Evolutionary conservation across 2,329 filamentous ascomycete genomes (phyloP).

Genomic region (Ceratocystis harringtonii): DNA sequence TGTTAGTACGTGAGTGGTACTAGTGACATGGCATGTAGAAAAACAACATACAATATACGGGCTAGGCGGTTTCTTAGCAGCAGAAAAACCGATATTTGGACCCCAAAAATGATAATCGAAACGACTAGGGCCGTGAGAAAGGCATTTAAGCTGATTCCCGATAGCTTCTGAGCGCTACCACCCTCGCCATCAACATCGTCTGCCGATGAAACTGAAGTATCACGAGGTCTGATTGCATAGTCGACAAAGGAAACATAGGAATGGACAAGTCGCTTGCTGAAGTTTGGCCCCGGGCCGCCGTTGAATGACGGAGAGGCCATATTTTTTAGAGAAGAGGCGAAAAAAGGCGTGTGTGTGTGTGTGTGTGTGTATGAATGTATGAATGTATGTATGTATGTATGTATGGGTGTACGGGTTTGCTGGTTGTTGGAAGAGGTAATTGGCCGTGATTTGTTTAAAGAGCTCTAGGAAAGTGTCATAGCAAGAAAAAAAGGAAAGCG

Average conservation of each 20-base stretch:
- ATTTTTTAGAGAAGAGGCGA: background rate
- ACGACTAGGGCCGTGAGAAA: conserved; percentile 52
- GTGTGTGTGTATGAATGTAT: background rate
- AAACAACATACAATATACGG: conserved; percentile 57
- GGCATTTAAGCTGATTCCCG: conserved; percentile 34
- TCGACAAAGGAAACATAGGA: conserved; percentile 8
- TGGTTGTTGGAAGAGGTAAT: background rate
- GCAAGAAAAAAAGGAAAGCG: background rate
- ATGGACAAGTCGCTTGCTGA: background rate
- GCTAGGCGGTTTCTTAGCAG: conserved; percentile 63
- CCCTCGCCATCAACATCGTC: conserved; percentile 9
- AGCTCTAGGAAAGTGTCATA: background rate
- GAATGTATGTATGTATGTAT: background rate
- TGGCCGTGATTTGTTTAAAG: background rate
- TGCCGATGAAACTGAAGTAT: conserved; percentile 2
- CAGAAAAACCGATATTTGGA: conserved; percentile 56
- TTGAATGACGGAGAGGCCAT: background rate
- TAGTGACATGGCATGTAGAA: conserved; percentile 6
- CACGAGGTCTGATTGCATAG: conserved; percentile 2
- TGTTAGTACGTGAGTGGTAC: background rate
- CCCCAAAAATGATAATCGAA: conserved; percentile 46
- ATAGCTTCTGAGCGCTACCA: conserved; percentile 21
- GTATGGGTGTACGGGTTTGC: background rate
- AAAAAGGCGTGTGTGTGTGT: background rate
- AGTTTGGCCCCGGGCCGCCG: background rate